Evolutionary conservation across 768 basidiomycete species (phyloP).

Genomic region (Strobilomyces echinocephalus): DNA sequence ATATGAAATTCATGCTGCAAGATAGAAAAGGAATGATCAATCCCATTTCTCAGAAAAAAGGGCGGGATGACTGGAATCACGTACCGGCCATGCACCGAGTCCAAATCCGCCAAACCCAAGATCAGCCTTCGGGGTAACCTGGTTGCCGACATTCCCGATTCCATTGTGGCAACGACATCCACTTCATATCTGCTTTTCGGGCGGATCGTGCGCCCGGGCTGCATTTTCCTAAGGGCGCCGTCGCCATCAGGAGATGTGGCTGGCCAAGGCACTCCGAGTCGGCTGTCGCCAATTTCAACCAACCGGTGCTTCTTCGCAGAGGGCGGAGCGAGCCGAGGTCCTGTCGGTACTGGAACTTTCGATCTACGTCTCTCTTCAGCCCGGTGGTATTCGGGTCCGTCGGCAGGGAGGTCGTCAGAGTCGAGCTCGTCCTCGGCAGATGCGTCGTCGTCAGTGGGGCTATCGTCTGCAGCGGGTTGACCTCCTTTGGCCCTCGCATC

Average conservation of each 20-base stretch:
- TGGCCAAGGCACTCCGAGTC: constrained; percentile 19
- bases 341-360: constrained; percentile 16
- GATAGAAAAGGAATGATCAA: constrained; percentile 9
- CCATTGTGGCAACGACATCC: constrained; percentile 17
- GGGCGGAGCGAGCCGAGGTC: constrained; percentile 13
- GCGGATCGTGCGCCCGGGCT: constrained; percentile 22
- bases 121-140: constrained; percentile 25
- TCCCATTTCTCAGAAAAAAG: constrained; percentile 1
- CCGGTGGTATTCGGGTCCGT: constrained; percentile 19
- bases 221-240: constrained; percentile 20
- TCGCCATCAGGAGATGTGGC: constrained; percentile 15
- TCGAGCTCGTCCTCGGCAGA: constrained; percentile 35
- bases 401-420: constrained; percentile 30
- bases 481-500: constrained; percentile 39
- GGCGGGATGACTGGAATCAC: constrained; percentile 20
- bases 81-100: constrained; percentile 57
- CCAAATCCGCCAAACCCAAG: constrained; percentile 51
- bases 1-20: constrained; percentile 54
- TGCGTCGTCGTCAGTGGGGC: constrained; percentile 27
- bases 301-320: constrained; percentile 24
- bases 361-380: constrained; percentile 24
- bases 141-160: constrained; percentile 12
- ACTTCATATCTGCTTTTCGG: constrained; percentile 24
- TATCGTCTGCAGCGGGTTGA: constrained; percentile 25
- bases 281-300: constrained; percentile 16